These are phyloP conservation scores for Pseudogymnoascus sp. DNA, from an alignment of 2,329 filamentous ascomycete species.

Conservation along the genomic window DNA sequence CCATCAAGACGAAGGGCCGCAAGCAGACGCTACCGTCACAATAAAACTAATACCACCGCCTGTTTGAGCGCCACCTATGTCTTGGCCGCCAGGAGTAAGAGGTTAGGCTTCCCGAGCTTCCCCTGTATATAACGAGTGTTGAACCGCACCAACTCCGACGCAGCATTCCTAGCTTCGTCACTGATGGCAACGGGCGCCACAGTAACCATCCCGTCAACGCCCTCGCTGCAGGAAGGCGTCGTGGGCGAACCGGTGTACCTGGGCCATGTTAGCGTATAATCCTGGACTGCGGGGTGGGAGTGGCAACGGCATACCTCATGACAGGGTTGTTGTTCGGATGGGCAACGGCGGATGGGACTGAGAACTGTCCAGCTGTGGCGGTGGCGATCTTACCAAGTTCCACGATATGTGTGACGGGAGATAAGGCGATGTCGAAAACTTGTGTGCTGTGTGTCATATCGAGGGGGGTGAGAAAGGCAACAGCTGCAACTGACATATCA, in stretches of 20 bases:
- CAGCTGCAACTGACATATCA: not conserved
- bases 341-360: not conserved
- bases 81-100: not conserved
- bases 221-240: not conserved
- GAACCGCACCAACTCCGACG: not conserved
- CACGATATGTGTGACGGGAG: not conserved
- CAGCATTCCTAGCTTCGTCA: not conserved
- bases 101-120: not conserved
- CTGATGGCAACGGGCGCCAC: not conserved
- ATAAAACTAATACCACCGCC: not conserved
- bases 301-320: not conserved
- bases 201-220: not conserved
- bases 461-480: not conserved
- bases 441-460: not conserved
- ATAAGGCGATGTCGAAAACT: not conserved
- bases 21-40: not conserved
- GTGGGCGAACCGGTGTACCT: not conserved
- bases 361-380: not conserved
- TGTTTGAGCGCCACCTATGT: not conserved
- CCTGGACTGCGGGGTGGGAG: not conserved
- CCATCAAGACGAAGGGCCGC: not conserved
- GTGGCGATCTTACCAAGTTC: not conserved
- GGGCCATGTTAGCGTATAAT: not conserved
- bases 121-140: not conserved
- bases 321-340: not conserved